Evolutionary conservation across 177 flowering plant genomes (phyloP).

Genomic region (Vitis hybrid): DNA sequence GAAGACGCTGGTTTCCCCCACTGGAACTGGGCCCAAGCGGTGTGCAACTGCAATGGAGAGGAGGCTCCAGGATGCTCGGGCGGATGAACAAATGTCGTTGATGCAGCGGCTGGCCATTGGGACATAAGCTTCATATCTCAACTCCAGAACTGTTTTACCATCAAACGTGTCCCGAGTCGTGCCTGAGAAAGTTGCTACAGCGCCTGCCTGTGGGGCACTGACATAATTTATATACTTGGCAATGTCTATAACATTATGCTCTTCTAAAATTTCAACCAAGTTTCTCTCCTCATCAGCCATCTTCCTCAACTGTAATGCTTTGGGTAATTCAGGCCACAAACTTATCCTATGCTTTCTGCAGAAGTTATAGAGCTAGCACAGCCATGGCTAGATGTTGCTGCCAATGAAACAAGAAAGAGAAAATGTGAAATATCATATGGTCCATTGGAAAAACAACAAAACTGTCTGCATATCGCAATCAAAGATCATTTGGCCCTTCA

Average conservation of each 20-base stretch:
- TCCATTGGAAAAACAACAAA: too few relatives aligned
- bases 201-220: conserved; percentile 65
- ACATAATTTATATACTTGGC: conserved; percentile 67
- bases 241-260: conserved; percentile 47
- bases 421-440: background rate
- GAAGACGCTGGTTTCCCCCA: conserved; percentile 85
- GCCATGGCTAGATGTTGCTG: background rate
- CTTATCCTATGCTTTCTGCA: background rate
- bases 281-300: conserved; percentile 52
- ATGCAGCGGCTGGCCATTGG: conserved; percentile 81
- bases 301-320: background rate
- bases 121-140: conserved; percentile 83
- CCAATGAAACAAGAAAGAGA: background rate
- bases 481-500: conserved; percentile 3
- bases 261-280: conserved; percentile 75
- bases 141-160: conserved; percentile 72
- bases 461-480: too few relatives aligned
- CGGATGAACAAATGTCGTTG: conserved; percentile 63
- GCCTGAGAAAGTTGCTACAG: conserved; percentile 83
- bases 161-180: conserved; percentile 85
- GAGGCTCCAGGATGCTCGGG: conserved; percentile 67
- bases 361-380: background rate
- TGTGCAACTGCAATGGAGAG: conserved; percentile 73
- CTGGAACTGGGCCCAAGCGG: conserved; percentile 76
- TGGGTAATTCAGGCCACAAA: background rate